phyloP scores from a whole-genome alignment of 108 stramenopile genomes.

The Nannochloropsis oceanica region DNA sequence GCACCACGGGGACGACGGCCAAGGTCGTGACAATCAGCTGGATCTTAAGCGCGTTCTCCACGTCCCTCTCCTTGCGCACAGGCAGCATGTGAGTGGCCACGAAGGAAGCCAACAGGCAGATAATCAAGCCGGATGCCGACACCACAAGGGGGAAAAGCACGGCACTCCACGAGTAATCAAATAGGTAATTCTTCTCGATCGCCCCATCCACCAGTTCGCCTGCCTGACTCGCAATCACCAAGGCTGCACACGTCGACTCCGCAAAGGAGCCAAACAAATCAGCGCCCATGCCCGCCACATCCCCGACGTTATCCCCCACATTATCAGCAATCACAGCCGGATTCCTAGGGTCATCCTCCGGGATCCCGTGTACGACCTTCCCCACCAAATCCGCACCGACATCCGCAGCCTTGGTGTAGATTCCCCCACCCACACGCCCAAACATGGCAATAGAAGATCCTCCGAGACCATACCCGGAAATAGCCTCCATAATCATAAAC shows the following conservation, averaged over 20 bases:
- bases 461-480: conserved; percentile 92
- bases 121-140: conserved; percentile 79
- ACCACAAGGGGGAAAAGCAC: conserved; percentile 89
- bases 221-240: conserved; percentile 65
- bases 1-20: conserved; percentile 77
- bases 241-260: conserved; percentile 88
- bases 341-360: conserved; percentile 98
- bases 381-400: conserved; percentile 98
- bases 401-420: conserved; percentile 99
- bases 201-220: conserved; percentile 47
- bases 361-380: conserved; percentile 95
- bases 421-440: conserved; percentile 96
- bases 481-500: conserved; percentile 72
- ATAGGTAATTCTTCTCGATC: conserved; percentile 33
- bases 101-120: conserved; percentile 87
- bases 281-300: conserved; percentile 96
- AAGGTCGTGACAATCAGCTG: conserved; percentile 90
- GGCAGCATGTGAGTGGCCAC: conserved; percentile 81
- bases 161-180: conserved; percentile 64
- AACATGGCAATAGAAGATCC: conserved; percentile 98
- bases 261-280: conserved; percentile 97
- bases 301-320: conserved; percentile 97
- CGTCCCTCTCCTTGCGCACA: conserved; percentile 64
- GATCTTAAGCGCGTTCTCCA: conserved; percentile 76
- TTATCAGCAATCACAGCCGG: conserved; percentile 99